These are phyloP conservation scores for Trypanosoma congolense DNA, from an alignment of 208 protist genomes.

Conservation along the genomic window DNA sequence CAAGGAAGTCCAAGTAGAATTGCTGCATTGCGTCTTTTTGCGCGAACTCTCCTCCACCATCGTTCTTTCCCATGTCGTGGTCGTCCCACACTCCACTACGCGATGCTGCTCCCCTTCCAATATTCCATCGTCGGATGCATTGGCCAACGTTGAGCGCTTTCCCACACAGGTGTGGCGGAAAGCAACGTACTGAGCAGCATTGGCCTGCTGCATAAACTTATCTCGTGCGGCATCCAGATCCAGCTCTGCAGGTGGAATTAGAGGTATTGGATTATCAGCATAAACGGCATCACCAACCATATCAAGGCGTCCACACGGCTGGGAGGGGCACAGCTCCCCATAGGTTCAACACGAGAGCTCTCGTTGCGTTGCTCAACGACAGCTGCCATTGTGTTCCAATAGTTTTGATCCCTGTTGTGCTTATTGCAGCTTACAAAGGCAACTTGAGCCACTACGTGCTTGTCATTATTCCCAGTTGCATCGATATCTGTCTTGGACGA, in stretches of 20 bases:
- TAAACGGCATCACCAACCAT: constrained; percentile 87
- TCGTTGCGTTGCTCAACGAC: constrained; percentile 18
- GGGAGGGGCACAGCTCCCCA: constrained; percentile 16
- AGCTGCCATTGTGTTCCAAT: constrained; percentile 54
- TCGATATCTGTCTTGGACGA: background rate
- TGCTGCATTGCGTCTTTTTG: constrained; percentile 51
- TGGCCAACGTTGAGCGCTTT: background rate
- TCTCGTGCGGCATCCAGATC: constrained; percentile 36
- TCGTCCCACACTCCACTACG: constrained; percentile 84
- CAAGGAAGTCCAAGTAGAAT: constrained; percentile 78
- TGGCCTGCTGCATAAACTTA: constrained; percentile 56
- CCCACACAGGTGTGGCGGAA: constrained; percentile 56
- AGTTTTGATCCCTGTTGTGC: constrained; percentile 57
- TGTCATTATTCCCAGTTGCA: background rate
- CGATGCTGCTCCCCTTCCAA: constrained; percentile 6
- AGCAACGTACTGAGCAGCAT: constrained; percentile 44
- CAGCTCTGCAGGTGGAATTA: constrained; percentile 16
- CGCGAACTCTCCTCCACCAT: constrained; percentile 65
- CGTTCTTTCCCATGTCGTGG: constrained; percentile 87
- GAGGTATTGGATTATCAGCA: constrained; percentile 44
- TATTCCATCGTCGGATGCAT: constrained; percentile 2
- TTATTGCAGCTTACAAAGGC: constrained; percentile 80
- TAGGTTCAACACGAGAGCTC: background rate
- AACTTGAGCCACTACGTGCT: constrained; percentile 30
- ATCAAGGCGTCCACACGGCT: constrained; percentile 52